Evolutionary conservation across 2,329 filamentous ascomycete genomes (phyloP), one percentile per base, ranked within the genome.

Genomic region (Cephalotrichum gorgonifer): DNA sequence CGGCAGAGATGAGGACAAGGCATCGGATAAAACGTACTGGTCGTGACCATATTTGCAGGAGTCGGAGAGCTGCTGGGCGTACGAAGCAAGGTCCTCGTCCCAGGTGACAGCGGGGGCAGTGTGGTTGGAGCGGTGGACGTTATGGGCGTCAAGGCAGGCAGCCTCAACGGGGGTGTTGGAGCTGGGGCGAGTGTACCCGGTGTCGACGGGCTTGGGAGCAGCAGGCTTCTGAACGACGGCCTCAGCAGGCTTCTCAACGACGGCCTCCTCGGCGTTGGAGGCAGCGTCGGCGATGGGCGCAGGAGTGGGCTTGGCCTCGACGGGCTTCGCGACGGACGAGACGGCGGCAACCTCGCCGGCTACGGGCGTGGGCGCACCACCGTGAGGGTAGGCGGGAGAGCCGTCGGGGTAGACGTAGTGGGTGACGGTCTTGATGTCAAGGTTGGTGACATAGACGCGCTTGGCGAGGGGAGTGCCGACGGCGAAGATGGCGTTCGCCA

Each of bases 71-170:
- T 69, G 68, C 44, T 70, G 55, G 39, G 89, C 89, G 52, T 76
- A 86, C 49, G 63, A 61, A 49, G 81, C 85, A 49, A 88, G 77
- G 41, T 69, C 68, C 8, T 69, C 60, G 57, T 83, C 75, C 85
- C 87, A 97, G 46, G 60, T 62, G 43, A 96, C 61, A 42, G 70
- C 75, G 22, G 67, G 60, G 31, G 80, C 81, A 17, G 83, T 84
- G 76, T 96, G 88, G 72, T 93, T 94, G 60, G 73, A 64, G 54
- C 93, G 90, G 69, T 93, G 87, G 48, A 84, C 60, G 71, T 96
- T 96, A 82, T 97, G 93, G 63, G 87, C 79, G 58, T 82, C 72
- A 45, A 91, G 58, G 45, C 75, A 74, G 14, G 66, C 55, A 39
- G 48, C 25, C 44, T 39, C 28, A 49, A 52, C 42, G 53, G 33